Base-by-base conservation (phyloP, 352 stramenopile genomes). In the Globisporangium spiculum region DNA sequence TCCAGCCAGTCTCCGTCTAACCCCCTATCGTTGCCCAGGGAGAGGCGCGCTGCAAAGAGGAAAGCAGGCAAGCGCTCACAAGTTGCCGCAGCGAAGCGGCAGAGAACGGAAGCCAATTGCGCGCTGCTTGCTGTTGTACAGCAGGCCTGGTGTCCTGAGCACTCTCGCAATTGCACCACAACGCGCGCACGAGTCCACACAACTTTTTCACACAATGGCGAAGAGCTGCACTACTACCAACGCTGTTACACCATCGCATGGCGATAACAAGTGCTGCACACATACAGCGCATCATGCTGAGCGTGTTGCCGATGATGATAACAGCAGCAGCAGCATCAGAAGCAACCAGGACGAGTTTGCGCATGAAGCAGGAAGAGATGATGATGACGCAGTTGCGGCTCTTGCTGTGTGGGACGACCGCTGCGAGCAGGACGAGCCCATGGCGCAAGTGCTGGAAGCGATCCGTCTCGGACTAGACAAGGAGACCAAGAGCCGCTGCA, bases 401-500 rank as follows among this genome's bases (percentile, higher is more conserved):
- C 18, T 48, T 30, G 46, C 10, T 26, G 27, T 22, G 32, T 66
- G 60, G 60, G 46, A 59, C 20, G 60, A 48, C 5, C 8, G 4
- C 44, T 55, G 44, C 27, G 54, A 56, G 5, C 24, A 34, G 27
- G 38, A 62, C 63, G 65, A 71, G 12, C 9, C 26, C 5, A n/a
- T 65, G 34, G 56, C 68, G 22, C 70, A 63, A 20, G 53, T 70
- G 38, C 66, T 76, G 41, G 76, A 83, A 61, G 63, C 73, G 44
- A 75, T 86, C 36, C 77, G 76, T 34, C 81, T 77, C 63, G 57
- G 70, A 18, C 74, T 84, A 20, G 57, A 74, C 24, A 84, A 80
- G 71, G 63, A 68, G 14, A 22, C 53, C 18, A 41, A 27, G 38
- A 68, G 63, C 26, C 18, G 65, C 68, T 72, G 70, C 59, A 32